Percentiles rank a stretch among this genome's conserved stretches.
phyloP scores from a whole-genome alignment of 805 yeast species.

The Cyberlindnera meyerae region DNA sequence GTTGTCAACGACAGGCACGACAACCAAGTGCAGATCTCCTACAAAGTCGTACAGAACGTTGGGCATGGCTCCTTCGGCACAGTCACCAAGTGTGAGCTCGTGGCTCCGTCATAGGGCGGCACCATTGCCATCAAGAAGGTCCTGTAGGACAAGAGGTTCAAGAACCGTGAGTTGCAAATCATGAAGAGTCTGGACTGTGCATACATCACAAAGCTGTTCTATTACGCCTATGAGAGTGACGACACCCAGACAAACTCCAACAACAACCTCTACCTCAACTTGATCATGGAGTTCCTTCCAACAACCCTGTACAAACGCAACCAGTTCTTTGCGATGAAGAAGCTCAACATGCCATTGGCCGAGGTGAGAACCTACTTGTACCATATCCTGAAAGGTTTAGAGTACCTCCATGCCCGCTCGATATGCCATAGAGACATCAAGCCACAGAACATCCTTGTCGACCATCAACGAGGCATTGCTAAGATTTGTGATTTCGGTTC shows the following conservation, averaged over 20 bases:
- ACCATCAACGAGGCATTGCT: constrained; percentile 77
- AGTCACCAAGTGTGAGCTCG: constrained; percentile 81
- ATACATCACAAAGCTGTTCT: constrained; percentile 81
- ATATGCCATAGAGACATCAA: constrained; percentile 92
- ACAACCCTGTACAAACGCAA: constrained; percentile 90
- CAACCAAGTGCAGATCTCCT: constrained; percentile 46
- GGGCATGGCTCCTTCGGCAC: constrained; percentile 99
- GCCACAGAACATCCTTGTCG: constrained; percentile 83
- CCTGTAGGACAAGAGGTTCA: constrained; percentile 91
- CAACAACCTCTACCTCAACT: constrained; percentile 75
- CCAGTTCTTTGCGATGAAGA: constrained; percentile 73
- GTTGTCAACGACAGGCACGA: constrained; percentile 11
- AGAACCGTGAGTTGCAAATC: constrained; percentile 90
- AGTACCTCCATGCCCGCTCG: constrained; percentile 73
- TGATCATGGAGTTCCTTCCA: constrained; percentile 91
- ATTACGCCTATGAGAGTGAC: constrained; percentile 81
- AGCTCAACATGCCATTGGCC: constrained; percentile 77
- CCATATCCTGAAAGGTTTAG: constrained; percentile 70
- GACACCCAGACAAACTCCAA: constrained; percentile 25
- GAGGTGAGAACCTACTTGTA: constrained; percentile 84
- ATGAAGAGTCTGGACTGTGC: constrained; percentile 87
- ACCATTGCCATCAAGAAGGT: constrained; percentile 93
- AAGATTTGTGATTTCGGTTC: constrained; percentile 96
- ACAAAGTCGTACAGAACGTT: constrained; percentile 81
- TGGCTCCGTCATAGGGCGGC: constrained; percentile 55